These are phyloP conservation scores for Lotus japonicus DNA, from an alignment of 306 rosid genomes.

Conservation along the genomic window DNA sequence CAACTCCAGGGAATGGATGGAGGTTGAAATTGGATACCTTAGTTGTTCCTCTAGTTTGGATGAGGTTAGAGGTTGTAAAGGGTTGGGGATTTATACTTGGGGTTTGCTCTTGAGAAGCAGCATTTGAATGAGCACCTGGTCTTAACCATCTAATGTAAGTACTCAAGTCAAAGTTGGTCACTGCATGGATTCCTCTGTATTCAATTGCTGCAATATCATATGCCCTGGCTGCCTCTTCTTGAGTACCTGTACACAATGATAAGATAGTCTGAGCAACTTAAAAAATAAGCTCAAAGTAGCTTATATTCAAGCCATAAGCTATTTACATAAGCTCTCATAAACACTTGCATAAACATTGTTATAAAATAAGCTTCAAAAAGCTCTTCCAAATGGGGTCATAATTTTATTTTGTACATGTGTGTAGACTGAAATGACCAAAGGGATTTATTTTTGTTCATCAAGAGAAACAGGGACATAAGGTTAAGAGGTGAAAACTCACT, in stretches of 20 bases:
- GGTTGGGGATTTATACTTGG: slow-evolving; percentile 11
- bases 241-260: slow-evolving; percentile 52
- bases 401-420: not conserved
- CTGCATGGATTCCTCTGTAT: slow-evolving; percentile 81
- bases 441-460: not conserved
- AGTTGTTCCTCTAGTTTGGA: slow-evolving; percentile 19
- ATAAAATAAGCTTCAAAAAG: too few relatives aligned
- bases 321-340: too few relatives aligned
- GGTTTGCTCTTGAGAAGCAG: slow-evolving; percentile 33
- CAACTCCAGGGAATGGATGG: slow-evolving; percentile 26
- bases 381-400: too few relatives aligned
- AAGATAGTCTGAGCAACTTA: too few relatives aligned
- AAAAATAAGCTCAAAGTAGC: too few relatives aligned
- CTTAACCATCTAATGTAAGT: slow-evolving; percentile 72
- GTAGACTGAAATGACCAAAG: not conserved
- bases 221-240: slow-evolving; percentile 92
- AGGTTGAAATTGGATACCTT: slow-evolving; percentile 22
- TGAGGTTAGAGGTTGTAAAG: slow-evolving; percentile 18
- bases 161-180: slow-evolving; percentile 84
- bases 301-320: too few relatives aligned
- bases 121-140: slow-evolving; percentile 37
- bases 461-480: not conserved
- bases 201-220: slow-evolving; percentile 92
- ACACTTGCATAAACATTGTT: too few relatives aligned
- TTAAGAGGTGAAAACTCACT: slow-evolving; percentile 37